These are phyloP conservation scores for Sphaerulina populicola DNA, from an alignment of 2,329 filamentous ascomycete species.

Conservation along the genomic window DNA sequence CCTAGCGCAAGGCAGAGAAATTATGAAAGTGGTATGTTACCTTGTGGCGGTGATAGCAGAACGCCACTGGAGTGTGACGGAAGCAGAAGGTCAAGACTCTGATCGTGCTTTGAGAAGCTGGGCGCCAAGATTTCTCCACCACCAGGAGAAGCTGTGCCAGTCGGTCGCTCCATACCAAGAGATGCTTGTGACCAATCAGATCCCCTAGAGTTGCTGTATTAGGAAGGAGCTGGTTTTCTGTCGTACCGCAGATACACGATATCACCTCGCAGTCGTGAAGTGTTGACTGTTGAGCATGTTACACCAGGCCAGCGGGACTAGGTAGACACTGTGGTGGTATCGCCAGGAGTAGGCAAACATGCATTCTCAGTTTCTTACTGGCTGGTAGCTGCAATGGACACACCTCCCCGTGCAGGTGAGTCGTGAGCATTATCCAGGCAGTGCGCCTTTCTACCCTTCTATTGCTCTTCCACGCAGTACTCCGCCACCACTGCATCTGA, in stretches of 20 bases:
- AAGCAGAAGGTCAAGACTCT: slow-evolving; percentile 6
- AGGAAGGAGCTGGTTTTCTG: slow-evolving; percentile 4
- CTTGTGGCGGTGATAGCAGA: slow-evolving; percentile 11
- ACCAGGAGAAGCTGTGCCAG: background rate
- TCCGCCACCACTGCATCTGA: too few species aligned
- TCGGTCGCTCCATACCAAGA: slow-evolving; percentile 9
- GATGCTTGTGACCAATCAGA: slow-evolving; percentile 7
- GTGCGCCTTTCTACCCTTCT: too few species aligned
- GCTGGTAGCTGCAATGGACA: too few species aligned
- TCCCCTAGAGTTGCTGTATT: slow-evolving; percentile 2
- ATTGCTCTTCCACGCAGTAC: too few species aligned
- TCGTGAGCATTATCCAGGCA: too few species aligned
- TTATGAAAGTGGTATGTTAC: slow-evolving; percentile 9
- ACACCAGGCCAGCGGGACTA: too few species aligned
- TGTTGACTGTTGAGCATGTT: too few species aligned
- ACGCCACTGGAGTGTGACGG: background rate
- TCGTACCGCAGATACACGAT: background rate
- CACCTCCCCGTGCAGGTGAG: too few species aligned
- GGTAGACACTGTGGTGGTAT: too few species aligned
- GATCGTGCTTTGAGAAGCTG: slow-evolving; percentile 8
- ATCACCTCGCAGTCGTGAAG: too few species aligned
- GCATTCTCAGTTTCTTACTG: too few species aligned
- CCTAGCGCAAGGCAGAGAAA: background rate
- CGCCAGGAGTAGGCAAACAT: too few species aligned
- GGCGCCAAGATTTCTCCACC: slow-evolving; percentile 4